Conservation (phyloP, 176 grass and related monocot species). For the Thinopyrum elongatum region DNA sequence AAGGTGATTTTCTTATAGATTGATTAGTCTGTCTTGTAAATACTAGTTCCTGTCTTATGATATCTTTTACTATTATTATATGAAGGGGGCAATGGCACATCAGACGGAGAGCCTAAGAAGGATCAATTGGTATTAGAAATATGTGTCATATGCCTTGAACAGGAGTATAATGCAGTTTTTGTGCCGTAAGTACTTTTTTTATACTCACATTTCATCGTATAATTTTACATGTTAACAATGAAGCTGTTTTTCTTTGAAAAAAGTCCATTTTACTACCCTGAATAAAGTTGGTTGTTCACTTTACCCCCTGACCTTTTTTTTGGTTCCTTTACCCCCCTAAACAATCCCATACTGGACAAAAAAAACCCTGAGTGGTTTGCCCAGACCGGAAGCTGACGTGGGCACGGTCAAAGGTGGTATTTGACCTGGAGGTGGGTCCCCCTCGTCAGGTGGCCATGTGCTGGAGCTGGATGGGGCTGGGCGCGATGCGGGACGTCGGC, state of each 20-base stretch:
- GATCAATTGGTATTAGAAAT: conserved; percentile 78
- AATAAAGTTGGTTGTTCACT: no score
- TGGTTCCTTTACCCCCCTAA: no score
- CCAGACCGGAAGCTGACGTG: no score
- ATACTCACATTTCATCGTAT: not conserved
- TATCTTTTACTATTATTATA: conserved; percentile 38
- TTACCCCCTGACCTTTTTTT: no score
- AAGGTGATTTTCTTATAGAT: conserved; percentile 62
- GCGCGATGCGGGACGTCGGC: no score
- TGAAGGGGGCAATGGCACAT: conserved; percentile 47
- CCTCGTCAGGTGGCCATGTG: no score
- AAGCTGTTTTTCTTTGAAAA: not conserved
- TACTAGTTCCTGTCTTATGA: conserved; percentile 4
- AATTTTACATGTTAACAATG: conserved; percentile 18
- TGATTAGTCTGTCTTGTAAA: conserved; percentile 18
- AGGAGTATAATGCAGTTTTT: conserved; percentile 99
- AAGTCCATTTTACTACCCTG: no score
- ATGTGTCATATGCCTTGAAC: conserved; percentile 99
- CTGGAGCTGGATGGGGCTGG: no score
- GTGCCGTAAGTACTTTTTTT: conserved; percentile 79
- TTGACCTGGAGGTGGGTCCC: no score
- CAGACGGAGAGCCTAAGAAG: conserved; percentile 53
- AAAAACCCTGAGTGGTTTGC: no score
- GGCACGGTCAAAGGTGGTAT: no score
- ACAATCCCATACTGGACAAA: no score